Evolutionary conservation across 176 grass and related monocot genomes (phyloP), one percentile per base, ranked within the genome.

Genomic region (Hordeum vulgare): DNA sequence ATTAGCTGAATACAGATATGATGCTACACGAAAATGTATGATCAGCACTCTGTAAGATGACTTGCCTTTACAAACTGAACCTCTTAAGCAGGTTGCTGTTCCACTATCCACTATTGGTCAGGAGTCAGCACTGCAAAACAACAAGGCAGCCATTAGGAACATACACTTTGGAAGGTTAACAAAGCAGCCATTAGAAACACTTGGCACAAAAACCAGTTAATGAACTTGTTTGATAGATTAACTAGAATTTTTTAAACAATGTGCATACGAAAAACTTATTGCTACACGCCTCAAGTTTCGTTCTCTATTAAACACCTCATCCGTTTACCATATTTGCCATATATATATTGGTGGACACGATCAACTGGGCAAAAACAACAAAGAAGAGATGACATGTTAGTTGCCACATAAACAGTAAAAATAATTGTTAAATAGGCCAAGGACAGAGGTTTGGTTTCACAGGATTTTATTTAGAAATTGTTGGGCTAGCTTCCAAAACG

Each of bases 101-200:
- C 45, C 40, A 36, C 71, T 77, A 89, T 81, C 84, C 80, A 58
- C 80, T 92, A 92, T 81, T 89, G 76, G 66, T 84, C 67, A 80
- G 90, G 87, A 71, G 87, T 89, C 81, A 92, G 76, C 64, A 92
- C 90, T 92, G 84, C 87, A 92, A 81, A 3, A 81, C 14, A 56
- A 78, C 1, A 77, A 64, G 42, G 76, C 13, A 71, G 3, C 7
- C 23, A 42, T 81, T 81, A 89, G 61, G 75, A 60, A 66, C 37
- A 51, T 18, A 51, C 47, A 49, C 35, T 60, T 44, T 7, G 1
- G 36, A 76, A 23, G 20, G 10, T 57, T 57, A 7, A 58, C 1
- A 77, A 64, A 42, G 69, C 13, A 71, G 3, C 10, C 12, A 54
- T 63, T 77, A 85, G 61, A 80, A 59, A 66, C 49, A 49, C 35